Evolutionary conservation across 768 basidiomycete genomes (phyloP).

Genomic region (Gautieria morchelliformis): DNA sequence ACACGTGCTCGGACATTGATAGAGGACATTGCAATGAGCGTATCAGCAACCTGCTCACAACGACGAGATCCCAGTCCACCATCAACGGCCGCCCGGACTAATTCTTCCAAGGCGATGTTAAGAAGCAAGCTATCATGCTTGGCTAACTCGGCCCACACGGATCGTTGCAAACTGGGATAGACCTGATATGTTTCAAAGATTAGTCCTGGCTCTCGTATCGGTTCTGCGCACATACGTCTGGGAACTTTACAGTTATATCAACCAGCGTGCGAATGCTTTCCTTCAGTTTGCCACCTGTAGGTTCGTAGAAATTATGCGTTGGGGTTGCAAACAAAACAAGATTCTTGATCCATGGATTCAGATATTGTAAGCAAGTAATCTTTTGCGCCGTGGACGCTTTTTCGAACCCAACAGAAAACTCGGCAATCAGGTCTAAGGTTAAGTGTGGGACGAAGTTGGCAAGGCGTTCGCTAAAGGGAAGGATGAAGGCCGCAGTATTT

Average conservation of each 20-base stretch:
- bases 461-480: conserved; percentile 59
- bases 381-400: conserved; percentile 39
- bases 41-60: conserved; percentile 68
- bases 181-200: conserved; percentile 31
- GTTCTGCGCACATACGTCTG: conserved; percentile 41
- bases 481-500: conserved; percentile 51
- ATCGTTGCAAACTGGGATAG: conserved; percentile 54
- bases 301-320: conserved; percentile 55
- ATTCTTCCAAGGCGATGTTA: conserved; percentile 70
- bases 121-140: conserved; percentile 54
- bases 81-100: conserved; percentile 76
- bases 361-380: conserved; percentile 67
- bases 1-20: conserved; percentile 72
- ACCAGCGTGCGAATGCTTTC: conserved; percentile 76
- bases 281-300: conserved; percentile 63
- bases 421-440: conserved; percentile 83
- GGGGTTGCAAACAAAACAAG: conserved; percentile 63
- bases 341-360: conserved; percentile 86
- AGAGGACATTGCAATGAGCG: conserved; percentile 64
- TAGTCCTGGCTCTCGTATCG: not conserved
- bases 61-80: conserved; percentile 66
- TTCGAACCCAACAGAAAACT: conserved; percentile 53
- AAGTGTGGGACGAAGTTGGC: conserved; percentile 70
- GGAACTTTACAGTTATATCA: conserved; percentile 60
- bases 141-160: conserved; percentile 70